Evolutionary conservation across 2,329 filamentous ascomycete genomes (phyloP).

Genomic region (Fusarium cicatricum): DNA sequence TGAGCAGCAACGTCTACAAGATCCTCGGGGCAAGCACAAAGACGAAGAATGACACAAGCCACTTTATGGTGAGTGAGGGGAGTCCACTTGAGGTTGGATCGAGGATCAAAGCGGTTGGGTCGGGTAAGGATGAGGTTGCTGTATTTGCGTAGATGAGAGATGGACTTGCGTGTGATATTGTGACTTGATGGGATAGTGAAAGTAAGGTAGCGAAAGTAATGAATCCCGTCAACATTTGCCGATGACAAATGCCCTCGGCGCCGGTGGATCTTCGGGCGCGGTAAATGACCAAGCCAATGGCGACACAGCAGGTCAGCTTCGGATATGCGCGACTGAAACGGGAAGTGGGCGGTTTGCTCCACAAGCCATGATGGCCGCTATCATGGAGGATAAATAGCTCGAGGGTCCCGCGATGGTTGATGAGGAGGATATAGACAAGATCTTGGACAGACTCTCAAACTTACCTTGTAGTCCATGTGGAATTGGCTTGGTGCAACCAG

Average conservation of each 20-base stretch:
- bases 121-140: conserved; percentile 44
- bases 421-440: background rate
- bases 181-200: conserved; percentile 1
- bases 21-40: conserved; percentile 60
- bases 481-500: conserved; percentile 9
- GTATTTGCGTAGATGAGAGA: conserved; percentile 45
- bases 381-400: conserved; percentile 27
- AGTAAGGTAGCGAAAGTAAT: background rate
- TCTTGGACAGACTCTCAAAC: background rate
- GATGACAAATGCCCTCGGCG: conserved; percentile 29
- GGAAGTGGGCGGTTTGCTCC: conserved; percentile 16
- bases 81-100: conserved; percentile 68
- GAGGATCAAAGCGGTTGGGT: conserved; percentile 61
- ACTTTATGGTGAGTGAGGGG: conserved; percentile 71
- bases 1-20: conserved; percentile 64
- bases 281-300: conserved; percentile 39
- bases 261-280: conserved; percentile 41
- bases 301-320: conserved; percentile 3
- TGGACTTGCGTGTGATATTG: background rate
- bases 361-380: conserved; percentile 31
- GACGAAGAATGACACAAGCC: conserved; percentile 42
- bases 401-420: background rate
- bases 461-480: conserved; percentile 17
- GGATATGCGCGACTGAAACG: conserved; percentile 20
- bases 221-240: background rate